Percentiles rank a stretch among this genome's conserved stretches.
These are phyloP conservation scores for Aspergillus nomiae DNA, from an alignment of 2,329 filamentous ascomycete species.

Conservation along the genomic window DNA sequence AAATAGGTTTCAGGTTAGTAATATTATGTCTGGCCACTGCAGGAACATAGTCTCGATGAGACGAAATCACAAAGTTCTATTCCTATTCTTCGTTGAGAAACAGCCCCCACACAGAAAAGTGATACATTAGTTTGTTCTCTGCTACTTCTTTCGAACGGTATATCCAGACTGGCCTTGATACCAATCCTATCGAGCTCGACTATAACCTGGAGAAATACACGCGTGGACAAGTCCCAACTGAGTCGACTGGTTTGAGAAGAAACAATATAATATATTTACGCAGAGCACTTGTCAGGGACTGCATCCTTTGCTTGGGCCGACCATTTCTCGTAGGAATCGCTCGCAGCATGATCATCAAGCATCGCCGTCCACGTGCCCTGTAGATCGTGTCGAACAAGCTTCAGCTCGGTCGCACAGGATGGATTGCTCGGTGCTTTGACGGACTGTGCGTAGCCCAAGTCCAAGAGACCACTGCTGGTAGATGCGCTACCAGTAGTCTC, in stretches of 20 bases:
- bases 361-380: slow-evolving; percentile 11
- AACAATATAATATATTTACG: neutral
- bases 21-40: too few species aligned
- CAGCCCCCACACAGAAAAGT: too few species aligned
- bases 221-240: too few species aligned
- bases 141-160: too few species aligned
- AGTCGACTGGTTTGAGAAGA: too few species aligned
- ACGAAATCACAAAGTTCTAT: too few species aligned
- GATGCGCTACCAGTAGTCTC: slow-evolving; percentile 46
- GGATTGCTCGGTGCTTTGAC: slow-evolving; percentile 23
- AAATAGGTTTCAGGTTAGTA: too few species aligned
- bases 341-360: neutral
- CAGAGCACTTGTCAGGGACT: neutral
- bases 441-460: slow-evolving; percentile 60
- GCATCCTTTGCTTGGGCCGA: neutral
- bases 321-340: slow-evolving; percentile 3
- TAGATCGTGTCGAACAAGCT: neutral
- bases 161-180: too few species aligned
- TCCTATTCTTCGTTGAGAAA: too few species aligned
- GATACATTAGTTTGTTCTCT: too few species aligned
- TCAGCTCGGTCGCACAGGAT: neutral
- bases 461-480: slow-evolving; percentile 47
- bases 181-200: neutral
- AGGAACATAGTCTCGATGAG: too few species aligned
- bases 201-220: neutral